Conservation (phyloP, 1,139 yeast species). For the Geotrichum fermentans region DNA sequence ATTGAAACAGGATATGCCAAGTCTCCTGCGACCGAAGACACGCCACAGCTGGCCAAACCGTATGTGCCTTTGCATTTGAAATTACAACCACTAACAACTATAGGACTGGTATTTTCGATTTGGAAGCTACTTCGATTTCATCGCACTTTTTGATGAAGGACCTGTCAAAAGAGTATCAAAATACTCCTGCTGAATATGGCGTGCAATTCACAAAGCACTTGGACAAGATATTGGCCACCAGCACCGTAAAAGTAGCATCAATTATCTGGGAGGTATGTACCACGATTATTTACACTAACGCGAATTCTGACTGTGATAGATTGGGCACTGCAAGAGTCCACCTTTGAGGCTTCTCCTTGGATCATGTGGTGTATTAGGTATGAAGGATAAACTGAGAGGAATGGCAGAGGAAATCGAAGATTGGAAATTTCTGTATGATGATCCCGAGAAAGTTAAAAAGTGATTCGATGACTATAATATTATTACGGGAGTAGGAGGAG, state of each 20-base stretch:
- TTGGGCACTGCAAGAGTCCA: conserved; percentile 33
- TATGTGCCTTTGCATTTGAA: not conserved
- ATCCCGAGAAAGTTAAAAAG: conserved; percentile 11
- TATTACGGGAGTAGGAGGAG: not conserved
- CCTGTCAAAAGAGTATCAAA: conserved; percentile 17
- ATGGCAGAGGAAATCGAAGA: conserved; percentile 39
- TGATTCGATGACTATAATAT: not conserved
- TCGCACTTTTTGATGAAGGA: conserved; percentile 20
- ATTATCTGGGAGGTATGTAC: conserved; percentile 21
- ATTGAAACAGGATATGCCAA: conserved; percentile 21
- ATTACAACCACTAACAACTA: not conserved
- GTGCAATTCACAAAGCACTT: conserved; percentile 19
- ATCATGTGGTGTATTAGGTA: conserved; percentile 29
- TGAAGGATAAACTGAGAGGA: conserved; percentile 34
- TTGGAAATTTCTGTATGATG: conserved; percentile 37
- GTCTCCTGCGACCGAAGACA: conserved; percentile 15
- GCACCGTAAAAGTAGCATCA: conserved; percentile 19
- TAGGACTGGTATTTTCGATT: conserved; percentile 17
- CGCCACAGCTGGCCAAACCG: conserved; percentile 17
- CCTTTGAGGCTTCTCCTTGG: conserved; percentile 34
- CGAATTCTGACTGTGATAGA: conserved; percentile 24
- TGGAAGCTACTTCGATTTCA: conserved; percentile 17
- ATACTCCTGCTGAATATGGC: conserved; percentile 22
- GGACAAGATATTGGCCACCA: conserved; percentile 19
- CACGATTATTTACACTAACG: not conserved